These are phyloP conservation scores for Gonium pectorale DNA, from an alignment of 139 green algal genomes.

Conservation along the genomic window DNA sequence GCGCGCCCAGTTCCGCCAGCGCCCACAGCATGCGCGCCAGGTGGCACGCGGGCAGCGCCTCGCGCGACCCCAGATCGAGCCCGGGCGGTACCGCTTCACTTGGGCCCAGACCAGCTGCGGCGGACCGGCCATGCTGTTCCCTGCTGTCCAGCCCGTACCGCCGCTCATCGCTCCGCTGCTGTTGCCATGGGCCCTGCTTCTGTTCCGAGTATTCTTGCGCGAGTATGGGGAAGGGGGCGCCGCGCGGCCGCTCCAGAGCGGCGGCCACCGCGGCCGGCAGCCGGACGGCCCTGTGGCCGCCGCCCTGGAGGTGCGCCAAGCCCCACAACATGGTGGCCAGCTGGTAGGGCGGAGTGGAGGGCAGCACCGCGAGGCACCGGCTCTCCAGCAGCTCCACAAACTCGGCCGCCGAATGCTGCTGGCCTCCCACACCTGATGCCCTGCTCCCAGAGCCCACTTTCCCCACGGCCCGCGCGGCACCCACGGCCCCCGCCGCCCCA, in stretches of 20 bases:
- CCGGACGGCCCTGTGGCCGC: neutral
- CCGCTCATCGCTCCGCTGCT: neutral
- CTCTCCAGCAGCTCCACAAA: neutral
- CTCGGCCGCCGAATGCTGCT: neutral
- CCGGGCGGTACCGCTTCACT: no score
- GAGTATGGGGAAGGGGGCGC: no score
- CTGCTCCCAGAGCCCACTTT: no score
- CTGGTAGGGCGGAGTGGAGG: neutral
- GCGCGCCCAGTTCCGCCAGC: neutral
- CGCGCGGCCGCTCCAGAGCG: no score
- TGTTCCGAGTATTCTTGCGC: no score
- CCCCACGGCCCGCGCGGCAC: no score
- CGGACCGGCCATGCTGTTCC: no score
- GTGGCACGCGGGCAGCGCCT: neutral
- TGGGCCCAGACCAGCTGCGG: no score
- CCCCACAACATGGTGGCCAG: constrained; percentile 20
- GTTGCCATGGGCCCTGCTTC: neutral
- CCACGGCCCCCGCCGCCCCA: no score
- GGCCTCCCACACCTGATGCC: no score
- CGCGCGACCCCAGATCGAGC: neutral
- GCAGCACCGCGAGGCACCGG: neutral
- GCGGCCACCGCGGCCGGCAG: neutral
- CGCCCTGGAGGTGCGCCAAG: neutral
- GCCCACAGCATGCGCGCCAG: constrained; percentile 9
- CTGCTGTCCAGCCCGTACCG: neutral